These are phyloP conservation scores for Lepidium sativum DNA, from an alignment of 345 rosid species.

Conservation along the genomic window DNA sequence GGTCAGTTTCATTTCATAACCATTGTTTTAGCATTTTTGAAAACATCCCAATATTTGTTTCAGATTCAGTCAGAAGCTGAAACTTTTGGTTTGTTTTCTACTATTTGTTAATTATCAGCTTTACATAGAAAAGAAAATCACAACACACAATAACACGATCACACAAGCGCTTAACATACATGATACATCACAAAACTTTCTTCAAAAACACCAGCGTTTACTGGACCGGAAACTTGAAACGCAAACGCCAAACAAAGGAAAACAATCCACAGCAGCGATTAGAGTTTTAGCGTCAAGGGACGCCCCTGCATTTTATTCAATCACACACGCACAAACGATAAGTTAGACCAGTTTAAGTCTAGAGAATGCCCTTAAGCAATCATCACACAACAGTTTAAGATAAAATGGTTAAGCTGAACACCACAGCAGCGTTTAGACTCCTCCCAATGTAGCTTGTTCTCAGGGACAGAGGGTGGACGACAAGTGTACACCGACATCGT, in stretches of 20 bases:
- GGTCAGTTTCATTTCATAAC: no score
- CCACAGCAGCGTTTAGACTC: slow-evolving; percentile 42
- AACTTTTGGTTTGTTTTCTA: no score
- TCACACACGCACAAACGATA: slow-evolving; percentile 3
- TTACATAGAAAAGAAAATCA: no score
- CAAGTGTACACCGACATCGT: slow-evolving; percentile 72
- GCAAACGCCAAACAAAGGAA: not conserved
- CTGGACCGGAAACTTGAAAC: not conserved
- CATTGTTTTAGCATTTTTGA: no score
- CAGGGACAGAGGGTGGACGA: slow-evolving; percentile 32
- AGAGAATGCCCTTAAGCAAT: slow-evolving; percentile 34
- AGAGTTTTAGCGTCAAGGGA: slow-evolving; percentile 9
- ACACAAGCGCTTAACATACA: not conserved
- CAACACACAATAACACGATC: not conserved
- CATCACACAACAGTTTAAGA: slow-evolving; percentile 80
- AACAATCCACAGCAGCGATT: not conserved
- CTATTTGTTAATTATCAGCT: no score
- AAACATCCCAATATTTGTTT: no score
- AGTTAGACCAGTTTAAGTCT: not conserved
- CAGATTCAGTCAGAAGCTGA: no score
- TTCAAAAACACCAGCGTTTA: not conserved
- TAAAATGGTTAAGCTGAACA: slow-evolving; percentile 57
- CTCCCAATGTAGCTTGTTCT: slow-evolving; percentile 47
- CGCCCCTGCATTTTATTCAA: slow-evolving; percentile 16
- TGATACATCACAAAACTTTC: not conserved